phyloP scores from a whole-genome alignment of 768 basidiomycete genomes.

The Boletus tylopilopsis region DNA sequence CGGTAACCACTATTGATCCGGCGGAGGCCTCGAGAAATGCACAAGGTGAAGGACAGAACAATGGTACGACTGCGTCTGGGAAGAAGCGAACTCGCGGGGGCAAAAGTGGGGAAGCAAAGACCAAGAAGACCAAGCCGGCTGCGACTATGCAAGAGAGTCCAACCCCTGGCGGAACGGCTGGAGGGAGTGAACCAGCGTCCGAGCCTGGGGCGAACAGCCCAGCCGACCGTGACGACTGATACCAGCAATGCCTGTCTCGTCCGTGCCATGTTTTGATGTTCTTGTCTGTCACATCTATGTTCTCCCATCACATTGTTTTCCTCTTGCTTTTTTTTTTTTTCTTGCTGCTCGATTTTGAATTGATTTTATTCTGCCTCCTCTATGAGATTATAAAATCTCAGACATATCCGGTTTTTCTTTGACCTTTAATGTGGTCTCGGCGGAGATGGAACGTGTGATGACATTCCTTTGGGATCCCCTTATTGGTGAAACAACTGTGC shows the following conservation, averaged over 20 bases:
- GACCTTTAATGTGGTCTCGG: conserved; percentile 28
- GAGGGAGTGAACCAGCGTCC: conserved; percentile 26
- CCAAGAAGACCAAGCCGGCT: conserved; percentile 31
- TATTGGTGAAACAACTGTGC: conserved; percentile 30
- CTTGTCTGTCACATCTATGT: conserved; percentile 9
- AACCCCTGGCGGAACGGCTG: conserved; percentile 22
- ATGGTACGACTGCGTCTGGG: conserved; percentile 16
- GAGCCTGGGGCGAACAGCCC: conserved; percentile 24
- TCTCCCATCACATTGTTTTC: background rate
- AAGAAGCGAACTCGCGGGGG: conserved; percentile 30
- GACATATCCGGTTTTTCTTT: conserved; percentile 26
- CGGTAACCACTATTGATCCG: conserved; percentile 26
- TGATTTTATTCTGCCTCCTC: conserved; percentile 26
- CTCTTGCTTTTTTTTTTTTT: conserved; percentile 3
- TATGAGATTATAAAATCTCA: conserved; percentile 17
- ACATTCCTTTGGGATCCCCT: conserved; percentile 22
- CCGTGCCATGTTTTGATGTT: conserved; percentile 9
- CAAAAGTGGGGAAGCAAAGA: conserved; percentile 29
- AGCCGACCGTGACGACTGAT: conserved; percentile 21
- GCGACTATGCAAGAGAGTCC: conserved; percentile 13
- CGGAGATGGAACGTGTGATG: conserved; percentile 13
- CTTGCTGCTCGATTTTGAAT: conserved; percentile 16
- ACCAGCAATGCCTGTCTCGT: background rate
- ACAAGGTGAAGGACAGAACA: conserved; percentile 15
- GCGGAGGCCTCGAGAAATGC: conserved; percentile 24